Base-by-base conservation (phyloP, 768 basidiomycete species). In the Lactarius quietus region DNA sequence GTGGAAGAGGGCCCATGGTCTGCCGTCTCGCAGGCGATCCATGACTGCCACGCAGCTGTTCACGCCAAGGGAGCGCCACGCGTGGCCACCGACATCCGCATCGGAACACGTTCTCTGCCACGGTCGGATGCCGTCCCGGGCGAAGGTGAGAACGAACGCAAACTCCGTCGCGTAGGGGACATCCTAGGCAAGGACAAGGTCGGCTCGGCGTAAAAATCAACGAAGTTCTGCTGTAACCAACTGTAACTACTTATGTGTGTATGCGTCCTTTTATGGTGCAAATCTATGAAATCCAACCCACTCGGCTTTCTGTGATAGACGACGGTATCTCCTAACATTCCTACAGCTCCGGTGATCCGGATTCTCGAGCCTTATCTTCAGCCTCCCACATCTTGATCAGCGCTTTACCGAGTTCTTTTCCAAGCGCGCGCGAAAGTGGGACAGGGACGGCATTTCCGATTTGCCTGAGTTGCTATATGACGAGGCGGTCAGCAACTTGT, bases 71-170 rank as follows among this genome's bases (percentile, higher is more conserved):
- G 91, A 28, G 83, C 84, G 0, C 85, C 86, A 18, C 85, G 89
- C 59, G 83, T 95, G 60, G 92, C 92, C 14, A 96, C 95, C 15
- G 95, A 98, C 77, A 90, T 98, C 65, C 88, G 96, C 31, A 95
- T 98, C 60, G 96, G 96, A 51, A 98, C 96, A 1, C 86, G 95
- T 54, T 82, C 84, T 28, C 57, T 38, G 38, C 59, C 62, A 14
- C 63, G 62, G 28, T 14, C 45, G 23, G 36, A 56, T 10, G 31
- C 43, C n/a, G 86, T 95, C 75, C 84, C 87, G 1, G 89, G 88
- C 6, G 79, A 83, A 52, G 93, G 89, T 8, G 64, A 70, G 51
- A 97, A 97, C 69, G 85, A 85, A 26, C 79, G 78, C 60, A 98
- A 98, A 73, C 83, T 97, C 18, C 79, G 80, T 58, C 83, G 94